Conservation (phyloP, 1,284 basidiomycete species). For the Albatrellus sp. region DNA sequence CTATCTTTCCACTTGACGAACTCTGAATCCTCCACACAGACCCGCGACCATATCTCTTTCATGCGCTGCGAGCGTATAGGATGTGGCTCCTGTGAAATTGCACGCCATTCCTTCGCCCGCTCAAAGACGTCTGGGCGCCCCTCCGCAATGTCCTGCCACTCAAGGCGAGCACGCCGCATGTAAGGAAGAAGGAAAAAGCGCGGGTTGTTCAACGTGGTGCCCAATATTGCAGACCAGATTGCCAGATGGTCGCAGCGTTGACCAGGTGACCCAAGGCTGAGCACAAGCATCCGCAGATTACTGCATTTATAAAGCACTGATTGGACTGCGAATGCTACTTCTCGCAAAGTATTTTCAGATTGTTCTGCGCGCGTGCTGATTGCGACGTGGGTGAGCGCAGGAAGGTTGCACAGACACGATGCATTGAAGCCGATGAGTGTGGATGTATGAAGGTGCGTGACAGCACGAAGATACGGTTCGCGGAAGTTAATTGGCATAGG, state of each 20-base stretch:
- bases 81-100: conserved; percentile 1
- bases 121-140: conserved; percentile 7
- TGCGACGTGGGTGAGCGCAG: conserved; percentile 9
- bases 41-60: neutral
- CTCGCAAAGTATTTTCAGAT: conserved; percentile 2
- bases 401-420: conserved; percentile 6
- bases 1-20: conserved; percentile 10
- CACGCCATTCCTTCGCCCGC: conserved; percentile 9
- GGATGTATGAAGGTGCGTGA: conserved; percentile 11
- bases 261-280: conserved; percentile 5
- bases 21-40: conserved; percentile 2
- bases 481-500: conserved; percentile 10
- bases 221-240: conserved; percentile 1
- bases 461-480: conserved; percentile 8
- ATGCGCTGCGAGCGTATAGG: neutral
- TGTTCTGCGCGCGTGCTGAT: conserved; percentile 9
- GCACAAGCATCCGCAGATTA: conserved; percentile 9
- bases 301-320: conserved; percentile 5
- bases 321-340: neutral
- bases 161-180: conserved; percentile 7
- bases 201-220: conserved; percentile 4
- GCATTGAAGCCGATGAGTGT: conserved; percentile 11
- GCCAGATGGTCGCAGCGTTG: neutral
- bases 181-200: conserved; percentile 10
- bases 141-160: conserved; percentile 7